A percentile compares a stretch with the other conserved stretches of the same genome.
Conservation (phyloP, 371 early-diverging fungal species). For the Apophysomyces ossiformis region DNA sequence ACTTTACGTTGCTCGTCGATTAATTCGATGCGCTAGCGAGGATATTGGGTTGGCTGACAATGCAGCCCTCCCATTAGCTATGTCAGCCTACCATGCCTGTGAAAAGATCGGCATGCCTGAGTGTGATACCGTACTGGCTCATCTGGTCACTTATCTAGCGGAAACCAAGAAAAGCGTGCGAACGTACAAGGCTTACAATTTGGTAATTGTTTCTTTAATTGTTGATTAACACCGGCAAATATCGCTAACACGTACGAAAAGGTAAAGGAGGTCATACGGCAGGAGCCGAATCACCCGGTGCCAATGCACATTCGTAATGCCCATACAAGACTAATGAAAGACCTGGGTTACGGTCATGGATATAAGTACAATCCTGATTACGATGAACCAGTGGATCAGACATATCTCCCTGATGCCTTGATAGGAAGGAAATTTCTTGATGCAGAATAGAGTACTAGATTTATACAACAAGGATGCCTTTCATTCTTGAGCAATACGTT, state of each 20-base stretch:
- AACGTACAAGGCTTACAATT: constrained; percentile 75
- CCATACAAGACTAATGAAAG: constrained; percentile 76
- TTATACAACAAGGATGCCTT: neutral
- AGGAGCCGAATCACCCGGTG: constrained; percentile 74
- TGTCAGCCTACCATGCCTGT: constrained; percentile 81
- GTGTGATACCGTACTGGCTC: constrained; percentile 84
- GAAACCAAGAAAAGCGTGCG: constrained; percentile 84
- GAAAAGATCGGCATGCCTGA: constrained; percentile 92
- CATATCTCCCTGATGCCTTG: constrained; percentile 76
- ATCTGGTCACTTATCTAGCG: constrained; percentile 78
- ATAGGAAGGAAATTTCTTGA: constrained; percentile 59
- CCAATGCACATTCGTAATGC: constrained; percentile 89
- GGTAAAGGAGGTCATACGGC: constrained; percentile 64
- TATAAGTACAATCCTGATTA: constrained; percentile 88
- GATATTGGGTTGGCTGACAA: constrained; percentile 90
- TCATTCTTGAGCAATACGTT: constrained; percentile 24
- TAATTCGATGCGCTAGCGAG: constrained; percentile 86
- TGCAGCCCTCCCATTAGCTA: constrained; percentile 74
- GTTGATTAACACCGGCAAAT: neutral
- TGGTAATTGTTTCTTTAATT: constrained; percentile 26
- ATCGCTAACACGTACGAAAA: constrained; percentile 7
- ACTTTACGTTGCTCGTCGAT: constrained; percentile 74
- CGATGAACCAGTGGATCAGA: constrained; percentile 75
- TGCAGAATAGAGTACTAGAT: constrained; percentile 14
- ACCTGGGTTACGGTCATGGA: constrained; percentile 76